Conservation (phyloP, 2,329 filamentous ascomycete genomes). For the Penicillium italicum region DNA sequence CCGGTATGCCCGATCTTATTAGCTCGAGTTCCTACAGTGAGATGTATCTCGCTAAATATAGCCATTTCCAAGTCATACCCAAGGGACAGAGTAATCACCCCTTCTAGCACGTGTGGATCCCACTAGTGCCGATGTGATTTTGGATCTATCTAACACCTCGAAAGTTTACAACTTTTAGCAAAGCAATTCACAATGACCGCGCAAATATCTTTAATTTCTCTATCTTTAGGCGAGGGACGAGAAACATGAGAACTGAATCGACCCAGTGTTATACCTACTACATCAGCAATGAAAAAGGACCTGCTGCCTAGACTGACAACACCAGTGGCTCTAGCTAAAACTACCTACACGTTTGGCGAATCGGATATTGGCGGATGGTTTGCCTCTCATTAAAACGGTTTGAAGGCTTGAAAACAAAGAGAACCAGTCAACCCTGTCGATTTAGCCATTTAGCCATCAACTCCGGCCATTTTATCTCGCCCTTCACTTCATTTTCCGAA, state of each 20-base stretch:
- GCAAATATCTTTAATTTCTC: too few species aligned
- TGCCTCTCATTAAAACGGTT: constrained; percentile 26
- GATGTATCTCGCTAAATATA: constrained; percentile 20
- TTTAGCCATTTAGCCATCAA: background rate
- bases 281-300: too few species aligned
- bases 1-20: constrained; percentile 2
- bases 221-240: too few species aligned
- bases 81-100: too few species aligned
- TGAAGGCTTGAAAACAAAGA: background rate
- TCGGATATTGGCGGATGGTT: constrained; percentile 94
- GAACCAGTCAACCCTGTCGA: background rate
- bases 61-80: background rate
- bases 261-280: too few species aligned
- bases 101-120: too few species aligned
- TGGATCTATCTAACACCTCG: too few species aligned
- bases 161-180: too few species aligned
- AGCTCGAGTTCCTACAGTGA: constrained; percentile 11
- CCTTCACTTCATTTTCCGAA: background rate
- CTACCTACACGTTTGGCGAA: constrained; percentile 65
- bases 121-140: too few species aligned
- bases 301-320: constrained; percentile 59
- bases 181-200: too few species aligned
- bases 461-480: background rate
- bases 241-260: too few species aligned
- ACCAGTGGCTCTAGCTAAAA: constrained; percentile 54